These are phyloP conservation scores for Metarhizium rileyi DNA, from an alignment of 2,329 filamentous ascomycete genomes.

Conservation along the genomic window DNA sequence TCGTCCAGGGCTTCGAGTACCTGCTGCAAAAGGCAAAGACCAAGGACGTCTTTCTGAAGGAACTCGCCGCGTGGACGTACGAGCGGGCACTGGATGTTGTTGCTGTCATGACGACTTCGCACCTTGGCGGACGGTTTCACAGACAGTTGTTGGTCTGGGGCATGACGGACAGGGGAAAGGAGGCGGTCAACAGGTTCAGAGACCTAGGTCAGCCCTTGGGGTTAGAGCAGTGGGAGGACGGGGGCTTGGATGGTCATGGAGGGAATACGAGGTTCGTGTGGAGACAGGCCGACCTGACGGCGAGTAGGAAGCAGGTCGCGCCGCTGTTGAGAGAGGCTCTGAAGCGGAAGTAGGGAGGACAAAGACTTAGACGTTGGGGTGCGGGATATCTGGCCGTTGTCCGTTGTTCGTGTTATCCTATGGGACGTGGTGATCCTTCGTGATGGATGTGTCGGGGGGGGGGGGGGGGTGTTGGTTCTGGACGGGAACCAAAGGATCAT, in stretches of 20 bases:
- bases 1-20: slow-evolving; percentile 53
- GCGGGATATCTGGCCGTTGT: neutral
- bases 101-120: slow-evolving; percentile 60
- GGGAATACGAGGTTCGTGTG: slow-evolving; percentile 49
- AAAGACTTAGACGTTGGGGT: slow-evolving; percentile 9
- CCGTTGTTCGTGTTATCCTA: neutral
- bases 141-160: slow-evolving; percentile 63
- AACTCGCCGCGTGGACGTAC: slow-evolving; percentile 41
- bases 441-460: no score
- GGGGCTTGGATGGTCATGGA: slow-evolving; percentile 32
- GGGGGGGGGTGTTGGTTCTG: neutral
- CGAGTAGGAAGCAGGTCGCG: slow-evolving; percentile 60
- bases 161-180: slow-evolving; percentile 35
- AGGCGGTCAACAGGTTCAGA: slow-evolving; percentile 46
- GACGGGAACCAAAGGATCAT: neutral
- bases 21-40: slow-evolving; percentile 44
- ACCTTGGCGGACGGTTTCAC: slow-evolving; percentile 43
- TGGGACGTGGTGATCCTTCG: no score
- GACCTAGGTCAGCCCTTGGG: slow-evolving; percentile 34
- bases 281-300: slow-evolving; percentile 52
- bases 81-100: slow-evolving; percentile 52
- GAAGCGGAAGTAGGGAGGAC: slow-evolving; percentile 13
- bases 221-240: slow-evolving; percentile 44
- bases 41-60: slow-evolving; percentile 34
- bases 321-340: slow-evolving; percentile 53